A percentile compares a stretch with the other conserved stretches of the same genome.
phyloP scores from a whole-genome alignment of 2,329 filamentous ascomycete genomes.

The Elsinoe necatrix region DNA sequence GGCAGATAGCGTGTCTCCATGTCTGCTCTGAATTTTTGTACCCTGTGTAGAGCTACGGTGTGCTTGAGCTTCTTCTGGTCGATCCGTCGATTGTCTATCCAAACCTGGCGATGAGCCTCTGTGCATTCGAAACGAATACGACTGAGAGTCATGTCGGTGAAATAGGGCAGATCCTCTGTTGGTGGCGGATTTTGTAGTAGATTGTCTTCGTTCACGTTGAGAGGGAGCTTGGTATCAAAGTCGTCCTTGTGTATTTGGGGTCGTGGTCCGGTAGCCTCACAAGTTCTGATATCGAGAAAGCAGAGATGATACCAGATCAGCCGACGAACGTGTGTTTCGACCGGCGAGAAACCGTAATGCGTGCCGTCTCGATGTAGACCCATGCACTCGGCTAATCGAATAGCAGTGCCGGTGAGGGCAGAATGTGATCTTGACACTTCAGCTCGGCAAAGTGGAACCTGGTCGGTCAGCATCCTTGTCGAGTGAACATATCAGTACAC shows the following conservation, averaged over 20 bases:
- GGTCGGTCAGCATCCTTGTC: constrained; percentile 21
- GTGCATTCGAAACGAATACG: constrained; percentile 64
- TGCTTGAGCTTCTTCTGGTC: constrained; percentile 54
- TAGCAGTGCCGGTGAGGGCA: constrained; percentile 61
- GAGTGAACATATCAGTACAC: constrained; percentile 22
- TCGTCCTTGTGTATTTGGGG: constrained; percentile 65
- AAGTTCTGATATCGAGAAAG: constrained; percentile 66
- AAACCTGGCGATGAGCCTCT: constrained; percentile 63
- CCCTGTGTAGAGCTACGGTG: constrained; percentile 56
- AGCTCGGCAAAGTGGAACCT: constrained; percentile 63
- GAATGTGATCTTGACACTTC: constrained; percentile 68
- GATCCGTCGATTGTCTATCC: constrained; percentile 59
- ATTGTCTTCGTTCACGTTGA: constrained; percentile 61
- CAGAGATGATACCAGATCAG: constrained; percentile 71
- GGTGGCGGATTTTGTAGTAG: constrained; percentile 39
- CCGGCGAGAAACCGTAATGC: constrained; percentile 54
- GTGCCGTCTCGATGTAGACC: constrained; percentile 64
- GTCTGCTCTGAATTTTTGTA: constrained; percentile 57
- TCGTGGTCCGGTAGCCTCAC: constrained; percentile 63
- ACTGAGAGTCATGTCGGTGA: constrained; percentile 60
- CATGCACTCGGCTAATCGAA: constrained; percentile 70
- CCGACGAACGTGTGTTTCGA: constrained; percentile 63
- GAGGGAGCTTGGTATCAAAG: constrained; percentile 63
- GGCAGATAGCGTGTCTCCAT: constrained; percentile 59
- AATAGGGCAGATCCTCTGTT: constrained; percentile 44